Percentiles rank a stretch among this genome's conserved stretches.
phyloP scores from a whole-genome alignment of 257 asterid genomes.

The Craterostigma plantagineum region DNA sequence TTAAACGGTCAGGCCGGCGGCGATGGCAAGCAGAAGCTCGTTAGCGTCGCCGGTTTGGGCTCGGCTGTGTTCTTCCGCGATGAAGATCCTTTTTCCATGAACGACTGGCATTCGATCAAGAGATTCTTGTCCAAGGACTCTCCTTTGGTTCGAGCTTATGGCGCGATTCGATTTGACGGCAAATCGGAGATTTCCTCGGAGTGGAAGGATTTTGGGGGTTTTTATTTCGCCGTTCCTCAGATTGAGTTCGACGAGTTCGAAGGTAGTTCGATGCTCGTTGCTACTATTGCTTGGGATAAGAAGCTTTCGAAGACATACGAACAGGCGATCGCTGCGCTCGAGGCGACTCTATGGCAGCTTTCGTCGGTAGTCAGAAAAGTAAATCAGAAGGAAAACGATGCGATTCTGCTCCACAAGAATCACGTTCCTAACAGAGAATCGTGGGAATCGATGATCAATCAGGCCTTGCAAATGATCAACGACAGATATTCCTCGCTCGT shows the following conservation, averaged over 20 bases:
- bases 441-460: slow-evolving; percentile 57
- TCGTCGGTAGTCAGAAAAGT: slow-evolving; percentile 24
- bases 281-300: slow-evolving; percentile 86
- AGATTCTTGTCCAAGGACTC: slow-evolving; percentile 78
- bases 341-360: slow-evolving; percentile 55
- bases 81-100: slow-evolving; percentile 46
- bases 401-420: slow-evolving; percentile 29
- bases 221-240: slow-evolving; percentile 94
- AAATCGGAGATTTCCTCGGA: slow-evolving; percentile 39
- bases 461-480: slow-evolving; percentile 52
- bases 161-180: slow-evolving; percentile 82
- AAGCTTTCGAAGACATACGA: slow-evolving; percentile 44
- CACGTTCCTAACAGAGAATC: slow-evolving; percentile 50
- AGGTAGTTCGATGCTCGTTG: slow-evolving; percentile 78
- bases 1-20: slow-evolving; percentile 1
- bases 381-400: slow-evolving; percentile 17
- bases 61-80: slow-evolving; percentile 77
- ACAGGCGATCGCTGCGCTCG: slow-evolving; percentile 52
- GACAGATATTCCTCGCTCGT: slow-evolving; percentile 30
- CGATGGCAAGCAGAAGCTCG: slow-evolving; percentile 17
- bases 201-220: slow-evolving; percentile 84
- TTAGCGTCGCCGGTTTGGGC: slow-evolving; percentile 82
- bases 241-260: slow-evolving; percentile 82
- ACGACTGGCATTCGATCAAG: slow-evolving; percentile 68
- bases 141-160: slow-evolving; percentile 87